Percentiles rank a stretch among this genome's conserved stretches.
These are phyloP conservation scores for Penicillium goetzii DNA, from an alignment of 495 filamentous ascomycete genomes.

Conservation along the genomic window DNA sequence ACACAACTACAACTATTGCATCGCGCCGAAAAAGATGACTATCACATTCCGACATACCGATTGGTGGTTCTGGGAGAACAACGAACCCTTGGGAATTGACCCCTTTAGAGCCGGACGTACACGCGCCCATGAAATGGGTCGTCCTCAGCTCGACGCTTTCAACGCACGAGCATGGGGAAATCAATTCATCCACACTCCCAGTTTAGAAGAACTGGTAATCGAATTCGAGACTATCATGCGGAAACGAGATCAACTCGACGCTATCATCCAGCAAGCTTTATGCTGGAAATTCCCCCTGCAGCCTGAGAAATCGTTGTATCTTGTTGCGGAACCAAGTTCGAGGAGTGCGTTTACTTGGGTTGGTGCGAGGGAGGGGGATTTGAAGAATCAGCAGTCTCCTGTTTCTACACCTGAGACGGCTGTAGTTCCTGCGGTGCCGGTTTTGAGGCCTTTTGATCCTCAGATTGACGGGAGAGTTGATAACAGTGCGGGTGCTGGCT, in stretches of 20 bases:
- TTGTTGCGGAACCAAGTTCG: background rate
- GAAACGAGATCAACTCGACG: background rate
- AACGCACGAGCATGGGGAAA: background rate
- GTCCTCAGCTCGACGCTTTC: too few relatives aligned
- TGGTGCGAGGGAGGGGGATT: background rate
- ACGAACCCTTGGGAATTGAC: background rate
- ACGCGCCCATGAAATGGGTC: background rate
- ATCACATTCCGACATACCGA: slow-evolving; percentile 4
- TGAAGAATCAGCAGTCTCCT: background rate
- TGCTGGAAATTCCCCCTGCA: background rate
- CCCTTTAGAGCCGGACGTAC: background rate
- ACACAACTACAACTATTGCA: background rate
- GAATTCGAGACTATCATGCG: slow-evolving; percentile 6
- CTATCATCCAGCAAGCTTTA: background rate
- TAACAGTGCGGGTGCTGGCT: background rate
- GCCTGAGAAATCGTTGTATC: background rate
- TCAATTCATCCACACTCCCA: background rate
- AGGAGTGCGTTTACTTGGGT: background rate
- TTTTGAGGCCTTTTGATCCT: background rate
- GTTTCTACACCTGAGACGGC: background rate
- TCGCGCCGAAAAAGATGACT: background rate
- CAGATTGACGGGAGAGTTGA: background rate
- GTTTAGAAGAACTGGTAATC: background rate
- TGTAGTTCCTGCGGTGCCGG: background rate
- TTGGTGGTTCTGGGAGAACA: slow-evolving; percentile 7